phyloP scores from a whole-genome alignment of 495 filamentous ascomycete genomes.

The Aspergillus heteromorphus region DNA sequence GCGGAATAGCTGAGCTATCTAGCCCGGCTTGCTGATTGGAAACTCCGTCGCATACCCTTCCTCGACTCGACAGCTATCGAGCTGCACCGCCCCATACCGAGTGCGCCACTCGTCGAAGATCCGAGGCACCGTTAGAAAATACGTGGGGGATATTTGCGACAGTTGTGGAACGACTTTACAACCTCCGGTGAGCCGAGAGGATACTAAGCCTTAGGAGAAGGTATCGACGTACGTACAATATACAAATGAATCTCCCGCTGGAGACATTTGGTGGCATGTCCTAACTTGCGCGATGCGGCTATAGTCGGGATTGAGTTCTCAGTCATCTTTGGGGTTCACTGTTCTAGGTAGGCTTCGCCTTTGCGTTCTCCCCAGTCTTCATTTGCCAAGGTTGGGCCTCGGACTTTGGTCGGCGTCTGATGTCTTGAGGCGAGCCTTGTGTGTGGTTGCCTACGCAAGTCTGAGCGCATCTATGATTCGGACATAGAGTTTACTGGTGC shows the following conservation, averaged over 20 bases:
- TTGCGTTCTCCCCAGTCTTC: not conserved
- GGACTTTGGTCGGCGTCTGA: not conserved
- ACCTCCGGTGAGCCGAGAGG: not conserved
- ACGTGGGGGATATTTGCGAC: not conserved
- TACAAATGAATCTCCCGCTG: not conserved
- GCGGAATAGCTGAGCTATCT: not conserved
- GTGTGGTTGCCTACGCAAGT: conserved; percentile 6
- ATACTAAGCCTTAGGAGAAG: not conserved
- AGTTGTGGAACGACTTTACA: not conserved
- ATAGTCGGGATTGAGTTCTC: not conserved
- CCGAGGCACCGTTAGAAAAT: not conserved
- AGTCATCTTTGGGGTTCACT: not conserved
- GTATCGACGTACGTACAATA: not conserved
- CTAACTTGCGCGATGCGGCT: not conserved
- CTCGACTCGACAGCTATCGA: not conserved
- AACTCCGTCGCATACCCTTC: not conserved
- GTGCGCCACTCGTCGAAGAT: not conserved
- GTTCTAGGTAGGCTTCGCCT: not conserved
- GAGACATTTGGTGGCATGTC: not conserved
- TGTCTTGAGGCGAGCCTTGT: not conserved
- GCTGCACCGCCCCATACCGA: not conserved
- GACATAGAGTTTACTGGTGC: conserved; percentile 1
- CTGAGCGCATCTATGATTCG: conserved; percentile 31
- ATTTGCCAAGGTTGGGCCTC: too few relatives aligned
- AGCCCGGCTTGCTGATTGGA: not conserved